Base-by-base conservation (phyloP, 495 filamentous ascomycete species). In the Penicillium subrubescens region DNA sequence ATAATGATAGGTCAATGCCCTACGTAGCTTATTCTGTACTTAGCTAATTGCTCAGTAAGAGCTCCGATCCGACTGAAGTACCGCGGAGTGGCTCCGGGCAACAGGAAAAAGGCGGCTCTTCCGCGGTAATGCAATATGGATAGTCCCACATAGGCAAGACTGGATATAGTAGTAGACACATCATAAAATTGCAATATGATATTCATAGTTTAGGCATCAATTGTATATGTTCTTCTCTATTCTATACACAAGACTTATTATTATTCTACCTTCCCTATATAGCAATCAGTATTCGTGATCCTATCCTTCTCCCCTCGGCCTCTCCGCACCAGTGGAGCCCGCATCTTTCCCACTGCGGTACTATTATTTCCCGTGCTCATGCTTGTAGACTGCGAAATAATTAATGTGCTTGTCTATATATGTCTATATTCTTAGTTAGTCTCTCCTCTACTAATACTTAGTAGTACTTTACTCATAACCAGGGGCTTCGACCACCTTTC, bases 321-420 rank as follows among this genome's bases (percentile, higher is more conserved):
- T 67, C 64, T 67, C 64, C 64, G 64, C 64, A 67, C 64, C 46
- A 29, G 60, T 63, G 64, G 64, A 56, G 64, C 4, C 44, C 23
- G 10, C 21, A 48, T 23, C 8, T 23, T 19, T 48, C 5, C 44
- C 44, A 33, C 31, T 33, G 31, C 31, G 5, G 8, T 5, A 27
- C 25, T 27, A 27, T 27, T 27, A 48, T 25, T 25, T 23, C 44
- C 44, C n/a, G 43, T 19, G 43, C 39, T 15, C 1, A 43, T 21
- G 43, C 43, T 21, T 3, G 3, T 44, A 5, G 10, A 50, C 7
- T 50, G 25, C 21, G 31, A n/a, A n/a, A n/a, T 33, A 33, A 33
- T 33, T 6, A 3, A 8, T 25, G 46, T 44, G 35, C 12, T 10
- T 43, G 17, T 43, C 15, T 43, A n/a, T 0, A 44, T n/a, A 19